Evolutionary conservation across 2,329 filamentous ascomycete genomes (phyloP), one percentile per base, ranked within the genome.

Genomic region (Lachnellula hyalina): DNA sequence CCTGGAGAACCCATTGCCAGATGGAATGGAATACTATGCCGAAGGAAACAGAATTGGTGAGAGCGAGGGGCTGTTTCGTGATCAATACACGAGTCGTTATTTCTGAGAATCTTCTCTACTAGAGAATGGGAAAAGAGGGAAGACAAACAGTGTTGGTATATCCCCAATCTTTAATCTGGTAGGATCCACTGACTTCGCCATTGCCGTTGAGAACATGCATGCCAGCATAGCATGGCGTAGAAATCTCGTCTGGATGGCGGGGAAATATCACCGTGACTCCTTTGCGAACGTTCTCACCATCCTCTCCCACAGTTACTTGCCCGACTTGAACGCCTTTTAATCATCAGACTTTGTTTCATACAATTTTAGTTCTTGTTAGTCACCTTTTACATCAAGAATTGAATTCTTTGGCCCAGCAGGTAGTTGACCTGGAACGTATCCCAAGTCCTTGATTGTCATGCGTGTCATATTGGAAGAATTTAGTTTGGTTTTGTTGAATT

Each of bases 1-100:
- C 53, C 9, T 62, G 32, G 12, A 68, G 53, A 4, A 55, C 59
- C 61, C 61, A 66, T 41, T 64, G 53, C 64, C 64, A 67, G n/a
- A 67, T 59, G 7, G 53, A 47, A 19, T 67, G 67, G 7, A 72
- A 63, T 1, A 68, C 65, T 21, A 66, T 70, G 1, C 67, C 72
- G 19, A 73, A 66, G 14, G 71, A 71, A 28, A 69, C 63, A 51
- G 68, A 74, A 50, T 74, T 75, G 23, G 71, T 65, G 9, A 75
- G 55, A 0, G 73, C 62, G 6, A 69, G 64, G 15, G 56, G 66
- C 65, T 66, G 42, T 47, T 15, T 8, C 12, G 28, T 32, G 28
- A 32, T 32, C 2, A 32, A 32, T 32, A 32, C 28, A 32, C 9
- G 8, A 32, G 8, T 32, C 8, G 28, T 32, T 32, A 2, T 11